Evolutionary conservation across 176 grass and related monocot genomes (phyloP).

Genomic region (Thinopyrum elongatum): DNA sequence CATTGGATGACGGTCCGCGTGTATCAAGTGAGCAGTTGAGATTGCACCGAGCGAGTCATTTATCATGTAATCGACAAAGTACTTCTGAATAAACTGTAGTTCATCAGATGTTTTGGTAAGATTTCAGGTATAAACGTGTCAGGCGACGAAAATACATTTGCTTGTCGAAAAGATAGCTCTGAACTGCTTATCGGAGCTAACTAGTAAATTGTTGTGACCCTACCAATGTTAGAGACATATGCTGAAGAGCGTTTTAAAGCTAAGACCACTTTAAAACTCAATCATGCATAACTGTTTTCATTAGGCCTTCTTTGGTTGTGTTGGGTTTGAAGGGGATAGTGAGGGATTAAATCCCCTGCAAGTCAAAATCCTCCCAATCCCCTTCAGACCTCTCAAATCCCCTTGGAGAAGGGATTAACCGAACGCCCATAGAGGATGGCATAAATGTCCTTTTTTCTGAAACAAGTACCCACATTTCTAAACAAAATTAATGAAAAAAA

Average conservation of each 20-base stretch:
- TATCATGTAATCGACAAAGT: constrained; percentile 87
- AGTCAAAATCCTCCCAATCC: no score
- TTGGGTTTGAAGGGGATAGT: no score
- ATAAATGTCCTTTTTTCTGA: not conserved
- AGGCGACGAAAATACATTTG: not conserved
- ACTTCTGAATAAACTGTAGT: constrained; percentile 85
- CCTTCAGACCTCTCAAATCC: no score
- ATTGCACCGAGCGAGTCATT: constrained; percentile 70
- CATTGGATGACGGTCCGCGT: constrained; percentile 56
- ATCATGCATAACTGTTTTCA: not conserved
- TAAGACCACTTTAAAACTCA: not conserved
- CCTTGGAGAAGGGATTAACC: no score
- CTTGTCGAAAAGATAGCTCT: not conserved
- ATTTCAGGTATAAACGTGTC: not conserved
- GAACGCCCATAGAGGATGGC: not conserved
- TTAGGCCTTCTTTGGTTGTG: not conserved
- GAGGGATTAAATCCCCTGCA: no score
- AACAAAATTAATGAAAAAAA: no score
- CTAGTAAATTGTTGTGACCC: not conserved
- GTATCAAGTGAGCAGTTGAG: constrained; percentile 76
- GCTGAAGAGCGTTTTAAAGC: not conserved
- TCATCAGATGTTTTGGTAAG: constrained; percentile 16
- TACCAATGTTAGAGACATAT: not conserved
- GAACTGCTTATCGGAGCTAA: not conserved
- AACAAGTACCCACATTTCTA: not conserved